phyloP scores from a whole-genome alignment of 2,329 filamentous ascomycete species.

The Dothideomycetidae sp. region DNA sequence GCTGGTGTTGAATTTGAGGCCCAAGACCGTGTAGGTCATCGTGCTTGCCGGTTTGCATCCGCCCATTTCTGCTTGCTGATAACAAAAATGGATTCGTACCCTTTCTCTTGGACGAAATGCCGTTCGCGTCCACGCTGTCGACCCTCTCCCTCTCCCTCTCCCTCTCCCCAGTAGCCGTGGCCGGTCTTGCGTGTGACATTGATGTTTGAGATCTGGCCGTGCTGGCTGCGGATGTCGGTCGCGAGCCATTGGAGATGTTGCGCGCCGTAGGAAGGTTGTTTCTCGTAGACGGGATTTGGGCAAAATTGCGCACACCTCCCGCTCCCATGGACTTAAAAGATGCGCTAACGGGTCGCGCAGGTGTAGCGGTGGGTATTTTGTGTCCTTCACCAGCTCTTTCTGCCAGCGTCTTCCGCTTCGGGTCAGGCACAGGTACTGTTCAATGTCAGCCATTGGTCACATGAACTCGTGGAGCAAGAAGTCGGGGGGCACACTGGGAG shows the following conservation, averaged over 20 bases:
- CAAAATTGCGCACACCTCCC: constrained; percentile 9
- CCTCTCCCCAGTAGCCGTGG: constrained; percentile 13
- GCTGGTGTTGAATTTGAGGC: no score
- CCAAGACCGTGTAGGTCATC: no score
- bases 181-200: constrained; percentile 16
- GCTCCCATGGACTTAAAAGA: constrained; percentile 6
- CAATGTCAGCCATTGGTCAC: no score
- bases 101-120: constrained; percentile 32
- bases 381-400: constrained; percentile 33
- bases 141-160: constrained; percentile 24
- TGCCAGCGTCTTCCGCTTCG: constrained; percentile 37
- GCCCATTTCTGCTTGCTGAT: no score
- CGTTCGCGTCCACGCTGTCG: no score
- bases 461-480: no score
- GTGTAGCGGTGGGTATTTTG: constrained; percentile 3
- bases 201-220: constrained; percentile 11
- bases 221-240: constrained; percentile 11
- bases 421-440: constrained; percentile 26
- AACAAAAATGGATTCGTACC: constrained; percentile 34
- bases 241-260: constrained; percentile 14
- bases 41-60: no score
- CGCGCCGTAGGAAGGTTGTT: constrained; percentile 14
- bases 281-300: constrained; percentile 10
- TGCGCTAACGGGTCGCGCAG: constrained; percentile 10
- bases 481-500: no score